Percentiles rank a stretch among this genome's conserved stretches.
phyloP scores from a whole-genome alignment of 805 yeast genomes.

The Candida qinlingensis region DNA sequence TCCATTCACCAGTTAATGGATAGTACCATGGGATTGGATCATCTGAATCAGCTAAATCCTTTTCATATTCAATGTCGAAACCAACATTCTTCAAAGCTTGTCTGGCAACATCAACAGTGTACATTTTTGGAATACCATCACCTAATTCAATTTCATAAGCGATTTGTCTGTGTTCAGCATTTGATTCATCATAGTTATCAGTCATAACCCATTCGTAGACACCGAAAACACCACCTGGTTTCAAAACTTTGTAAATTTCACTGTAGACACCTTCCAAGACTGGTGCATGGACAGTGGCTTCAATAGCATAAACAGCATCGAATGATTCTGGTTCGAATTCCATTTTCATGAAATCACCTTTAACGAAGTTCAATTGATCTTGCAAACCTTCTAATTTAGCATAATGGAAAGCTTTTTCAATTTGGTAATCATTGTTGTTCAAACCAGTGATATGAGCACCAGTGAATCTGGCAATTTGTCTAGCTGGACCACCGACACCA shows the following conservation, averaged over 20 bases:
- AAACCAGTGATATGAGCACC: conserved; percentile 83
- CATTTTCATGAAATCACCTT: conserved; percentile 99
- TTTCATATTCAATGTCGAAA: conserved; percentile 68
- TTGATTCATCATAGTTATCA: conserved; percentile 79
- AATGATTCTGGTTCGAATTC: conserved; percentile 86
- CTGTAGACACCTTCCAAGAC: conserved; percentile 91
- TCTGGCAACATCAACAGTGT: conserved; percentile 75
- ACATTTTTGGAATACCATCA: conserved; percentile 99
- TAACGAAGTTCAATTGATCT: conserved; percentile 76
- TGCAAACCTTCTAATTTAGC: conserved; percentile 61
- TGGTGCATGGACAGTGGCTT: conserved; percentile 98
- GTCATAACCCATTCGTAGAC: conserved; percentile 99
- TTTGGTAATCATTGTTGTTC: conserved; percentile 96
- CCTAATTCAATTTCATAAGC: conserved; percentile 98
- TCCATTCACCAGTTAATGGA: conserved; percentile 93
- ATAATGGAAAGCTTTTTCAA: conserved; percentile 82
- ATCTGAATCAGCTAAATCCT: conserved; percentile 76
- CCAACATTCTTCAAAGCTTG: conserved; percentile 84
- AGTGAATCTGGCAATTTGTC: conserved; percentile 91
- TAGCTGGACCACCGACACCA: conserved; percentile 99
- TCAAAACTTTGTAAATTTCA: conserved; percentile 89
- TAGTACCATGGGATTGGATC: conserved; percentile 96
- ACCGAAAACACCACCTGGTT: conserved; percentile 97
- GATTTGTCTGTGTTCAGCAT: conserved; percentile 86
- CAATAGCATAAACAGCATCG: conserved; percentile 97